Conservation (phyloP, 2,329 filamentous ascomycete genomes). For the Alternaria triticimaculans region DNA sequence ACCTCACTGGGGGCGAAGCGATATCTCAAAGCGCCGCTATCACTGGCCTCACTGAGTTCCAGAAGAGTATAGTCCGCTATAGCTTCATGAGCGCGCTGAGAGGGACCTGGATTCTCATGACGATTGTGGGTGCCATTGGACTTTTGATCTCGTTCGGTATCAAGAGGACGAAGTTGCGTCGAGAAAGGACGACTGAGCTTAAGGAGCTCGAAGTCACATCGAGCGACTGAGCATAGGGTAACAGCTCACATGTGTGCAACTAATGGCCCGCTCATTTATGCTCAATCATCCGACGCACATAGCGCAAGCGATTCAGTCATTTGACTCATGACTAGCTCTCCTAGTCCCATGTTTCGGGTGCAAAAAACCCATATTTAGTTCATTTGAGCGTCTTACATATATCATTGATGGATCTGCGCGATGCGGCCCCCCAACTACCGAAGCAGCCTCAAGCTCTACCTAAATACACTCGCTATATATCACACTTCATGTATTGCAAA, state of each 20-base stretch:
- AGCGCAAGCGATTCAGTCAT: not conserved
- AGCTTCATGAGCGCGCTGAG: constrained; percentile 54
- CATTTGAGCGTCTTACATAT: not conserved
- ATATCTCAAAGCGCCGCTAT: constrained; percentile 40
- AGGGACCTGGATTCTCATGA: constrained; percentile 61
- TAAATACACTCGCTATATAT: not conserved
- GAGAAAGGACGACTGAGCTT: not conserved
- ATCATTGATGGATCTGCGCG: not conserved
- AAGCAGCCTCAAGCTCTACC: not conserved
- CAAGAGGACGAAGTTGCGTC: constrained; percentile 36
- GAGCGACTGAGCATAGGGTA: not conserved
- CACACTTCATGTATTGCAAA: not conserved
- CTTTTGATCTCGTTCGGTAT: constrained; percentile 44
- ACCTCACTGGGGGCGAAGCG: constrained; percentile 39
- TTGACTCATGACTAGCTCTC: not conserved
- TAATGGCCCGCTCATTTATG: not conserved
- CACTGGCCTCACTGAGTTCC: constrained; percentile 27
- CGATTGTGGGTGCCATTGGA: constrained; percentile 48
- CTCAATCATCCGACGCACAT: not conserved
- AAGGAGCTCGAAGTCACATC: not conserved
- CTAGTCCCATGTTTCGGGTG: not conserved
- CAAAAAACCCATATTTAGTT: not conserved
- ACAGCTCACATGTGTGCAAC: not conserved
- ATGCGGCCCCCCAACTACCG: not conserved
- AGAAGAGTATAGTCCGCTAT: constrained; percentile 49